phyloP scores from a whole-genome alignment of 805 yeast species.

The Vanderwaltozyma tropicalis region DNA sequence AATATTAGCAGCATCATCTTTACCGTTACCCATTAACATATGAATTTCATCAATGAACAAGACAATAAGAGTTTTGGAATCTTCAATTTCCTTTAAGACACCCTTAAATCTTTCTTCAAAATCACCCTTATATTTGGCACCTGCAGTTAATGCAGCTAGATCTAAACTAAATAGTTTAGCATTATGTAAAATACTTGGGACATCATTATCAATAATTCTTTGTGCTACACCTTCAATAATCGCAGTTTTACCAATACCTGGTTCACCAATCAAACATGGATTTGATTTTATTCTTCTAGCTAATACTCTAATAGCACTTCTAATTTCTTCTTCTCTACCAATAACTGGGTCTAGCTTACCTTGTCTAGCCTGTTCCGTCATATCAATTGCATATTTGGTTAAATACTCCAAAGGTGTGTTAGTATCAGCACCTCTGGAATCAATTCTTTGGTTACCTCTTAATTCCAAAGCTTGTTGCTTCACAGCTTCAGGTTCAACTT shows the following conservation, averaged over 20 bases:
- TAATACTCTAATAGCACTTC: slow-evolving; percentile 86
- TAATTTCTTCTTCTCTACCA: slow-evolving; percentile 96
- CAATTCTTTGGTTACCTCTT: slow-evolving; percentile 87
- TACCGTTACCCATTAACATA: slow-evolving; percentile 99
- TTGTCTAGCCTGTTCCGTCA: slow-evolving; percentile 85
- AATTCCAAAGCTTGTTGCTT: slow-evolving; percentile 69
- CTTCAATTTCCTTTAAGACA: slow-evolving; percentile 86
- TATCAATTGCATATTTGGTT: slow-evolving; percentile 81
- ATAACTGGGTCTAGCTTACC: slow-evolving; percentile 97
- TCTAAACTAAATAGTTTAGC: slow-evolving; percentile 82
- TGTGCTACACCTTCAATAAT: slow-evolving; percentile 98
- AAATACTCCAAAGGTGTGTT: slow-evolving; percentile 75
- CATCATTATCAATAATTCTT: slow-evolving; percentile 90
- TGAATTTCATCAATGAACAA: slow-evolving; percentile 96
- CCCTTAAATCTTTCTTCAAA: slow-evolving; percentile 97
- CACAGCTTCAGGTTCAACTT: slow-evolving; percentile 57
- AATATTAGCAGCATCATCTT: slow-evolving; percentile 91
- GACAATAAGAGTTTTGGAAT: slow-evolving; percentile 74
- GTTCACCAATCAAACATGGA: slow-evolving; percentile 95
- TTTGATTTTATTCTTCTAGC: slow-evolving; percentile 97
- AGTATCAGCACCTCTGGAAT: slow-evolving; percentile 88
- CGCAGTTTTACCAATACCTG: slow-evolving; percentile 98
- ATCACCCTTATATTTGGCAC: slow-evolving; percentile 98
- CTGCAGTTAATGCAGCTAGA: slow-evolving; percentile 93
- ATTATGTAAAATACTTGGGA: slow-evolving; percentile 75